phyloP scores from a whole-genome alignment of 139 green algal genomes.

The Chara braunii region DNA sequence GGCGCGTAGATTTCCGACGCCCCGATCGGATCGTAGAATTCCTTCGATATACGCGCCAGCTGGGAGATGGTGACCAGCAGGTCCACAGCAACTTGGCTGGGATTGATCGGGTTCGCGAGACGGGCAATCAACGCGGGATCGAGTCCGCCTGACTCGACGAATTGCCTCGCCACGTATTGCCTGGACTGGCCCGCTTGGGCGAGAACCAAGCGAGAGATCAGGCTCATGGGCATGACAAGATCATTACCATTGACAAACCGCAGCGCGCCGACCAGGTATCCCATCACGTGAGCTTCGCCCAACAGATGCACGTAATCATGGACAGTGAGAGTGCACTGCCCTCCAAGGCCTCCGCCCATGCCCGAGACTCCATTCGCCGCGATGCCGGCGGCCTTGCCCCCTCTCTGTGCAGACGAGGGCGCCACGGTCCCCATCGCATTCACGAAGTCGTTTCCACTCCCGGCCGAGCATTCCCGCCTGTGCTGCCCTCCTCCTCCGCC shows the following conservation, averaged over 20 bases:
- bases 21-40: constrained; percentile 54
- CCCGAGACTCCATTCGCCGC: no score
- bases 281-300: no score
- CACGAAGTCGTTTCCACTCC: neutral
- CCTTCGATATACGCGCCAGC: constrained; percentile 29
- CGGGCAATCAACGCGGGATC: constrained; percentile 10
- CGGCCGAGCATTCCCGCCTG: neutral
- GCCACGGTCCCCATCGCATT: no score
- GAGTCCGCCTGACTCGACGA: constrained; percentile 24
- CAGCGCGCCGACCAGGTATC: no score
- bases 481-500: neutral
- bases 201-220: no score
- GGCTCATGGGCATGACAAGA: no score
- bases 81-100: constrained; percentile 9
- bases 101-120: neutral
- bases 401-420: no score
- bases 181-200: no score
- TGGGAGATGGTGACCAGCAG: constrained; percentile 12
- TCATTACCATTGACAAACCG: no score
- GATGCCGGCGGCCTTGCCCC: no score
- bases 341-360: neutral
- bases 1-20: constrained; percentile 45
- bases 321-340: neutral
- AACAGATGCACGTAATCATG: constrained; percentile 15
- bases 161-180: neutral